Evolutionary conservation across 345 rosid species (phyloP), one percentile per base, ranked within the genome.

Genomic region (Citrus reticulata): DNA sequence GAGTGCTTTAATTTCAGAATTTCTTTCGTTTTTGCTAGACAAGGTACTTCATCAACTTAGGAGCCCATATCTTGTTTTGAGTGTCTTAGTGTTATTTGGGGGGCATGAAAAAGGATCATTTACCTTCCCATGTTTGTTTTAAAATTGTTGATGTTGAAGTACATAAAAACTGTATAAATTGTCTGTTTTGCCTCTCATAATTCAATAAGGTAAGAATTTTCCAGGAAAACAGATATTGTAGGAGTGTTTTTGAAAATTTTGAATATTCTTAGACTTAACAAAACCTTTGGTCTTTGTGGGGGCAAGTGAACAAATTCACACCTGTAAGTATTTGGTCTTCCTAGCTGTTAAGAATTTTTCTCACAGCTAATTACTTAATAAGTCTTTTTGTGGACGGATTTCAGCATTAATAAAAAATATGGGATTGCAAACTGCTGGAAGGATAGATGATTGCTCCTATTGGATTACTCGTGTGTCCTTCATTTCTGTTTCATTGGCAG

Each of bases 371-470:
- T 55, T 78, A 40, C 19, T 9, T 39, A 62, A 64, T 60, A 27
- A 60, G 37, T 59, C 3, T 78, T 1, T 25, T 68, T 30, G 51
- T 70, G 40, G 35, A 66, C 82, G 27, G 68, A 72, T 77, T 88
- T 74, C 90, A 96, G 98, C 97, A 54, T 87, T 96, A 77, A 91
- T 89, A 70, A 94, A 96, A 86, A 88, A 93, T 80, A 87, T 75
- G 2, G 97, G 97, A 20, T 80, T 96, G 89, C 86, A 89, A 77
- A 79, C 79, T 77, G 93, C 93, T 58, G 94, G 98, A 74, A 90
- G 92, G 83, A 88, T 93, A 77, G 99, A 94, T 68, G 97, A 93
- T 58, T 91, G 95, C 10, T 91, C 98, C 34, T 96, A 83, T 81
- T 96, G 99, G 98, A 89, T 91, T 78, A 86, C 78, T 79, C 84